Evolutionary conservation across 805 yeast genomes (phyloP), one percentile per base, ranked within the genome.

Genomic region (Lipomyces spencermartinsiae): DNA sequence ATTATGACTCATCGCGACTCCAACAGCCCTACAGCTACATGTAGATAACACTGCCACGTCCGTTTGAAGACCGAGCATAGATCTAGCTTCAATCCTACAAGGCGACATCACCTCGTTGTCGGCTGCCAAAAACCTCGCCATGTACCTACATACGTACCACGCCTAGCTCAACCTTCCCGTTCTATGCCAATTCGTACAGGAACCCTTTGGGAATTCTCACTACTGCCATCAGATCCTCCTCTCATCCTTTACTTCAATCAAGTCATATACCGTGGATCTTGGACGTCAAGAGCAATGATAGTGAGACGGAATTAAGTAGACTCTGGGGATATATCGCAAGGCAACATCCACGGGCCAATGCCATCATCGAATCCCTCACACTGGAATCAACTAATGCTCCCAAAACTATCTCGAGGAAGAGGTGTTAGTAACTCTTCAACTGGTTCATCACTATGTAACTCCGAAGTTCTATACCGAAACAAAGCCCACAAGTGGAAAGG

Each of bases 271-370:
- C 91, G 3, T 87, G 87, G 72, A 76, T 80, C 46, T 74, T 85
- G 25, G 76, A 80, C 49, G 51, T 58, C 25, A 31, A 54, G 31
- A 33, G 22, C 35, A 77, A 76, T 16, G 81, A 78, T 37, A 73
- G 74, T 9, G 80, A 76, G 22, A 78, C 80, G 1, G 83, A 81
- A 5, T 78, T 80, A 64, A 78, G 78, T 61, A 78, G 74, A 61
- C 78, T 88, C 37, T 80, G 83, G 29, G 88, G 88, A 0, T 91
- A 88, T 74, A 71, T 88, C 33, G 86, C 90, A n/a, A 81, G 79
- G 66, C 78, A 73, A 22, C 87, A 87, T 75, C 86, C 80, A 58
- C 91, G 87, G 68, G 73, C 82, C 7, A 61, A 64, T 14, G 74
- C 74, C 46, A 35, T 75, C 35, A 62, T 59, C 14, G 82, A 83